Conservation (phyloP, 805 yeast genomes). For the Hemisphaericaspora nanyangensis region DNA sequence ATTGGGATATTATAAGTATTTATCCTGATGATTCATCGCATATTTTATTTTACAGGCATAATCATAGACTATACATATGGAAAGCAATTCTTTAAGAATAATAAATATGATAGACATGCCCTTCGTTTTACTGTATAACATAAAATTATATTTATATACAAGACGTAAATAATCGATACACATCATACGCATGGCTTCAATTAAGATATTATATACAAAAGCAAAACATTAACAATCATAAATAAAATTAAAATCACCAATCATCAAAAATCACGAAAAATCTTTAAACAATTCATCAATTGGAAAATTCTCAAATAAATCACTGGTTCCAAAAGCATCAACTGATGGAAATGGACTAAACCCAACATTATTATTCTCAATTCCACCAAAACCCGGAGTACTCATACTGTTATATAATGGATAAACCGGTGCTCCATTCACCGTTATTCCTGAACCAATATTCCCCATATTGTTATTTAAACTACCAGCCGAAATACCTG, state of each 20-base stretch:
- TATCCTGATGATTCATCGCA: background rate
- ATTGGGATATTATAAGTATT: background rate
- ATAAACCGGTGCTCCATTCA: background rate
- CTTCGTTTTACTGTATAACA: no score
- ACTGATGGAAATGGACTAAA: background rate
- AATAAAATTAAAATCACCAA: background rate
- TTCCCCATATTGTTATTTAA: background rate
- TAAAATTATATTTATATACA: no score
- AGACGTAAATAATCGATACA: no score
- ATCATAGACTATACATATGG: background rate
- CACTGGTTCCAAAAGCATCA: background rate
- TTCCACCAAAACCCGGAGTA: background rate
- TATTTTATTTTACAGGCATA: background rate
- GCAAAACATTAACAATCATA: background rate
- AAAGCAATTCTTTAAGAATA: no score
- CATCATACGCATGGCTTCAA: no score
- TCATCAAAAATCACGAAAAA: conserved; percentile 3
- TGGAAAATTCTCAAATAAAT: conserved; percentile 9
- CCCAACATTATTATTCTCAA: background rate
- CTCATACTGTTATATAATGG: background rate
- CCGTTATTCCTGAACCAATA: background rate
- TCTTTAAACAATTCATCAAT: conserved; percentile 11
- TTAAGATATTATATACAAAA: background rate
- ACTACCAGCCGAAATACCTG: conserved; percentile 1
- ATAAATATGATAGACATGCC: no score